Evolutionary conservation across 2,329 filamentous ascomycete species (phyloP), one percentile per base, ranked within the genome.

Genomic region (Sclerotinia spermophila): DNA sequence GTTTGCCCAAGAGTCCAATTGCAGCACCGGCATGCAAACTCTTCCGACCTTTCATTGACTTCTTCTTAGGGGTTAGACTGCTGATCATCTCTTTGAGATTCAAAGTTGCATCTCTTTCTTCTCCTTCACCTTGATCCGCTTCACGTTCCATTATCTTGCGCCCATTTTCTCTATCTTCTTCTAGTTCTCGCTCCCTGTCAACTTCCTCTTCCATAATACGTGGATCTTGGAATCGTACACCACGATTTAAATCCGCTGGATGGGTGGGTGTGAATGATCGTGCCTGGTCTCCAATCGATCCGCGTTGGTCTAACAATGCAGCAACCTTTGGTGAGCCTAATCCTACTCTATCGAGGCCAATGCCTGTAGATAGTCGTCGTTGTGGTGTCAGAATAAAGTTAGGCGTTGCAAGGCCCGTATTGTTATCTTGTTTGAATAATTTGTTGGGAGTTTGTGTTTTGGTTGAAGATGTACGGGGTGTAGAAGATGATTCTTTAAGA

Each of bases 21-120:
- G 91, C 92, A 75, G 90, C 91, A 55, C 92, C 92, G 30, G 93
- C 87, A 73, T 92, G 89, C 65, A 94, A 83, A 77, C 92, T 94
- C 81, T 94, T 94, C 55, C 92, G 88, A 21, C 88, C 88, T 70
- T 85, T 88, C 10, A 92, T 75, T 8, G 82, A 80, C 68, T 87
- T 89, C 79, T 93, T 92, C 80, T 92, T 92, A 0, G 92, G 92
- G 35, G 91, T 93, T 73, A 95, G 83, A 70, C 88, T 91, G 72
- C 91, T 86, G 72, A 95, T 95, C 87, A 93, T 90, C 73, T 93
- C 90, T 73, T 88, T 91, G 58, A 95, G 81, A 73, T 88, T 92
- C 48, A 89, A 80, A 0, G 90, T 91, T 3, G 83, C 84, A 73
- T 92, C 90, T 61, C 84, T 86, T 45, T 89, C 87, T 48, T 86